Base-by-base conservation (phyloP, 495 filamentous ascomycete genomes). In the Monascus purpureus region DNA sequence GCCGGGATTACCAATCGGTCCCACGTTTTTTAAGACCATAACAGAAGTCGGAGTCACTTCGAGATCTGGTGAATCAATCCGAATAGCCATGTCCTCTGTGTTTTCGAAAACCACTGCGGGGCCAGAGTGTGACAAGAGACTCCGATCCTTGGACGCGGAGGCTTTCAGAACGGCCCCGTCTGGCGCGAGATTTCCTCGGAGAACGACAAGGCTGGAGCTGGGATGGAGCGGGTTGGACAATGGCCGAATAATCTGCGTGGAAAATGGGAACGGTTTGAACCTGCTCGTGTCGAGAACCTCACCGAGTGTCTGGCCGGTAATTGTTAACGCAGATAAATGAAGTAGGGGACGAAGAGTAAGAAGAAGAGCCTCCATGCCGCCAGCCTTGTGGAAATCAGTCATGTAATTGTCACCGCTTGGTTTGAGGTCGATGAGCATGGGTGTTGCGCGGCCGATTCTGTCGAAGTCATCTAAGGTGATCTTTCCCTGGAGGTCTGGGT, bases 331-430 rank as follows among this genome's bases (percentile, higher is more conserved):
- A 25, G 63, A 52, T 0, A 77, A 58, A 27, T 72, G 53, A 0
- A 81, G 56, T 0, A 79, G 56, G 0, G 73, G 75, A 5, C 58
- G 52, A 2, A 81, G 53, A 3, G 59, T 56, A 29, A 69, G 60
- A 7, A 80, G 38, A 0, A 81, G 46, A 3, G 67, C 66, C 14
- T 61, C 38, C 72, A 80, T 79, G 26, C 76, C 75, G 5, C 75
- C 76, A 0, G 73, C 67, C 42, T 72, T 70, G 43, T 81, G 76
- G 39, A 81, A 77, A 39, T 81, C 73, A 22, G 67, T 72, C 75
- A 80, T 80, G 52, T 81, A 81, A 34, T 77, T 75, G 12, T 70
- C 60, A 3, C 75, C 74, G 36, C 70, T 75, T 3, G 76, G 76
- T 35, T 81, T 81, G 9, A 81, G 55, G 41, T 80, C 76, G 3